Evolutionary conservation across 441 rosid species (phyloP), one percentile per base, ranked within the genome.

Genomic region (Gossypium laxum): DNA sequence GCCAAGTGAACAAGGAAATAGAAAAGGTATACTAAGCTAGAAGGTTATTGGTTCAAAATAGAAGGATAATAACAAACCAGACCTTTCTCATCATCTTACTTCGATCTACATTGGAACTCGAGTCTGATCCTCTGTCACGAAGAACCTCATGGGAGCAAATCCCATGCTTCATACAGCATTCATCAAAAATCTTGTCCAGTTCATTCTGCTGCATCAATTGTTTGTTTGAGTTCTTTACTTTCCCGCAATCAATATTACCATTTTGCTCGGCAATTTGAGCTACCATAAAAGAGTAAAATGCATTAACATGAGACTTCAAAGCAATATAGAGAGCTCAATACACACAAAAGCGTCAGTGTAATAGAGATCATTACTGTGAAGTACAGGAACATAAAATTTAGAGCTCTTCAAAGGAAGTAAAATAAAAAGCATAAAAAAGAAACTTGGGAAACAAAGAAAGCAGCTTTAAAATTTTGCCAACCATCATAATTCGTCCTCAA

Each of bases 141-240:
- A 95, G 97, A 77, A 92, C 88, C 78, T 91, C 97, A 75, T 88
- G 93, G 72, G 99, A 86, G 80, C 92, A 95, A 75, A 95, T 90
- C 61, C 87, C 93, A 79, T 87, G 81, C 74, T 81, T 86, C 67
- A 75, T 78, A 76, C 85, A 83, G 67, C 73, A 70, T 70, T 69
- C 70, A 71, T 81, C 91, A 41, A 79, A 72, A 74, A 65, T 79
- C 60, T 79, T 86, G 11, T 72, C 80, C 57, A 75, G 65, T 74
- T 79, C 76, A 63, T 75, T 78, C 60, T 73, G 67, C 54, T n/a
- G 79, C 75, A 77, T 57, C 4, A 77, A 75, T 73, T 80, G 84
- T 69, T 72, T 79, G 66, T 79, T 77, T 18, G 77, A 63, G 70
- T 73, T 81, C 71, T 74, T 83, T 47, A 74, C 75, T 82, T 62